Evolutionary conservation across 1,284 basidiomycete genomes (phyloP).

Genomic region (Apiotrichum sp.): DNA sequence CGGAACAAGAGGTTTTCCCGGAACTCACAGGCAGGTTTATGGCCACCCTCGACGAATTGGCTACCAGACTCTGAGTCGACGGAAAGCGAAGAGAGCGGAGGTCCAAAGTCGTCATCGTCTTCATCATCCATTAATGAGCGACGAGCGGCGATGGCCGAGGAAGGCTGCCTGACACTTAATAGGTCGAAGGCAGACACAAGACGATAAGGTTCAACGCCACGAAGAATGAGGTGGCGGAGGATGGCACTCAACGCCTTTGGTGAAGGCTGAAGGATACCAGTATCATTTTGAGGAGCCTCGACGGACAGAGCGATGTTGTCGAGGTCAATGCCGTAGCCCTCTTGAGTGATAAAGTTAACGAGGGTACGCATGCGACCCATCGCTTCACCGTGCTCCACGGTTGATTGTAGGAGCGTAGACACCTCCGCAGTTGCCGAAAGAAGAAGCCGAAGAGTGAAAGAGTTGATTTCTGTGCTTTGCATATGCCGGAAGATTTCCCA

Average conservation of each 20-base stretch:
- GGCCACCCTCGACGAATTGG: neutral
- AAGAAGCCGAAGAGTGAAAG: conserved; percentile 11
- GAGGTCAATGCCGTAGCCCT: conserved; percentile 16
- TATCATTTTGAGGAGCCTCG: neutral
- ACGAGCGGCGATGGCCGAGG: neutral
- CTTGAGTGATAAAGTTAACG: conserved; percentile 7
- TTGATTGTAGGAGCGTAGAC: neutral
- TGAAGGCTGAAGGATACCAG: neutral
- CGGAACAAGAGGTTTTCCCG: neutral
- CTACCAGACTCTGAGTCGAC: neutral
- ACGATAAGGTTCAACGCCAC: conserved; percentile 2
- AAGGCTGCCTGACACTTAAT: conserved; percentile 1
- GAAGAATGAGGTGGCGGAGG: conserved; percentile 3
- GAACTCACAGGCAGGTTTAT: neutral
- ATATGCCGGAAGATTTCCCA: conserved; percentile 14
- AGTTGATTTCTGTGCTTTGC: neutral
- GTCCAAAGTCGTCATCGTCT: conserved; percentile 14
- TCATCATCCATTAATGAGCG: conserved; percentile 4
- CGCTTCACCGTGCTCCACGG: neutral
- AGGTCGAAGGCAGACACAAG: conserved; percentile 13
- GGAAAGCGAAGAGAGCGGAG: neutral
- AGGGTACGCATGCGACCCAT: neutral
- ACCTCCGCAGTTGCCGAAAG: conserved; percentile 5
- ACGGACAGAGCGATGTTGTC: conserved; percentile 11
- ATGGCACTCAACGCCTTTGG: conserved; percentile 8